Base-by-base conservation (phyloP, 495 filamentous ascomycete genomes). In the Penicillium samsonianum region DNA sequence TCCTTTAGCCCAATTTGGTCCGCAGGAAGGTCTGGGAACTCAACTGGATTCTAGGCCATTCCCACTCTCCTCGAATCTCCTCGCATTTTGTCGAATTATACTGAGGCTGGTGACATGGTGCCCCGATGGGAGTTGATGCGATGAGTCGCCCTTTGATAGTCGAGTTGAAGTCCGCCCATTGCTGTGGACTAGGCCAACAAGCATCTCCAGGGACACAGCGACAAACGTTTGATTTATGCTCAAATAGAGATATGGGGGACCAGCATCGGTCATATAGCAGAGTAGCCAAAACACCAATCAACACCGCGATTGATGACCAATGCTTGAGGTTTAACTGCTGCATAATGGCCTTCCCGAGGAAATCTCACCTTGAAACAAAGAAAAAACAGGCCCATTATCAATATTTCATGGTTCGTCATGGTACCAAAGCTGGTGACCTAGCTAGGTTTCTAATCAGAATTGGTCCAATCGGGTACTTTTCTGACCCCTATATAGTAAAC, bases 81-180 rank as follows among this genome's bases (percentile, higher is more conserved):
- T 22, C 20, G 20, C 41, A 44, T 44, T 44, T 44, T 22, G 20
- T 44, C 8, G 19, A 2, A 44, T 44, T 25, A 44, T 44, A 44
- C 19, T 25, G 19, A 25, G 41, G 41, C 41, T 22, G 19, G 56
- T 80, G 75, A 60, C 79, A 82, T 1, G 63, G 54, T 4, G 52
- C 50, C 3, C 53, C 78, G 12, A 78, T 20, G 3, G 78, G 78
- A 3, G 67, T 53, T 0, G 70, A 74, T 1, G 64, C 61, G 16
- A 77, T 58, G 16, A 75, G 55, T 19, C 46, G 55, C 2, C 73
- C 72, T 19, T 47, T 50, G 10, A 74, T 38, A 14, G 67, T 67
- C 16, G 33, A 6, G 53, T 75, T 74, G 41, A 77, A 64, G 3
- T 52, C 40, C 3, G 48, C 37, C 72, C 71, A 74, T 37, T 66